Evolutionary conservation across 495 filamentous ascomycete species (phyloP), one percentile per base, ranked within the genome.

Genomic region (Podospora pseudopauciseta): DNA sequence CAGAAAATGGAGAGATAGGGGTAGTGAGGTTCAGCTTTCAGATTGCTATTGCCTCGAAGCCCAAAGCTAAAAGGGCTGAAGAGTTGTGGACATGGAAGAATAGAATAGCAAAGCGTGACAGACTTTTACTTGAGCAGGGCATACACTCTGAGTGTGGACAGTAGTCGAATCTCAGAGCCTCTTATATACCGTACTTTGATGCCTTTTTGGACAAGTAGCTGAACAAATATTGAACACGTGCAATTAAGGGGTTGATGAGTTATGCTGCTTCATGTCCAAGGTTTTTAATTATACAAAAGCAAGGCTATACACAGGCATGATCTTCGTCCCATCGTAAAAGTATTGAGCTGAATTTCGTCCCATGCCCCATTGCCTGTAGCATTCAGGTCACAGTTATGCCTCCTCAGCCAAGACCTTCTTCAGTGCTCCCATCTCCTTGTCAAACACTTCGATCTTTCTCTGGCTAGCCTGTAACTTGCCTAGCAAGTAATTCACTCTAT

Each of bases 381-480:
- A 44, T 28, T 28, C 32, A 16, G 18, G 4, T 61, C 63, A 11
- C 15, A 49, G 15, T 63, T 64, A 74, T n/a, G 11, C 55, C 54
- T 75, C 58, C 67, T 72, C 53, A 0, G 68, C 61, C 58, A 84
- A 53, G n/a, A 82, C 74, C 82, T 89, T 90, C 84, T 96, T 92
- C 81, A 96, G 77, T 32, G 4, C 77, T 7, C 74, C 84, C 75
- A 90, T 91, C 77, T 96, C 87, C 68, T 73, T 80, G 81, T 97
- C 94, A 78, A 86, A 94, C 66, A 73, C 81, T 66, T 88, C 84
- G 55, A 99, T 86, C 82, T 92, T 95, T 63, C 73, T 77, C 81
- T 99, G 95, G 65, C 91, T 86, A 39, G 68, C 79, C 68, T 85
- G 80, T 53, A 97, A 65, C 82, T 94, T 98, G 19, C 71, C 76